Percentiles rank a stretch among this genome's conserved stretches.
Evolutionary conservation across 352 stramenopile genomes (phyloP).

Genomic region (Globisporangium sylvaticum): DNA sequence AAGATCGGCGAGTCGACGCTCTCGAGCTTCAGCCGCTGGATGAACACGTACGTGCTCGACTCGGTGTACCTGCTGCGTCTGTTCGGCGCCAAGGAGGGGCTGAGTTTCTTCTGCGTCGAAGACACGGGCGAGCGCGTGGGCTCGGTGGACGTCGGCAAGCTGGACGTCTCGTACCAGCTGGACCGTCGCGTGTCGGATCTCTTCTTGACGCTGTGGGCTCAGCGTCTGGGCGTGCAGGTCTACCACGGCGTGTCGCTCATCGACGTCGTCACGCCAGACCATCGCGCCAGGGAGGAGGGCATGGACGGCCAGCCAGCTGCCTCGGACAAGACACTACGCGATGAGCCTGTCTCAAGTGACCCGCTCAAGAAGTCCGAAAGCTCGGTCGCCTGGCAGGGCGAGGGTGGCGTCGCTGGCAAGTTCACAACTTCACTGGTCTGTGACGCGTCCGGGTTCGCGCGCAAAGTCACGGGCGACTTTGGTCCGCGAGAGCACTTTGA

Average conservation of each 20-base stretch:
- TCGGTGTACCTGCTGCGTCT: slow-evolving; percentile 2
- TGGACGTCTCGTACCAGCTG: not conserved
- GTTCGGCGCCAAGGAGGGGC: not conserved
- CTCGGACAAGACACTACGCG: not conserved
- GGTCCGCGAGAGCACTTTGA: not conserved
- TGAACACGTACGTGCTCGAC: slow-evolving; percentile 3
- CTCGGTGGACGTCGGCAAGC: not conserved
- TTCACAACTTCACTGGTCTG: not conserved
- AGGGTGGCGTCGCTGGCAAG: not conserved
- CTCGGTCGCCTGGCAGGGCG: not conserved
- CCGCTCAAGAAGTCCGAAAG: slow-evolving; percentile 1
- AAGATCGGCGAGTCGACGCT: slow-evolving; percentile 4
- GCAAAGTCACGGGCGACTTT: not conserved
- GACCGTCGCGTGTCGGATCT: not conserved
- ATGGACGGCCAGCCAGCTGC: not conserved
- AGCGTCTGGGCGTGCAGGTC: not conserved
- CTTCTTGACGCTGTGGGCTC: not conserved
- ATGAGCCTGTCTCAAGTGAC: not conserved
- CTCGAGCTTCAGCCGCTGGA: slow-evolving; percentile 1
- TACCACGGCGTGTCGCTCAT: not conserved
- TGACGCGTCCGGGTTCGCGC: not conserved
- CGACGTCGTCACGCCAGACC: not conserved
- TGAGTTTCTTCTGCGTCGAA: slow-evolving; percentile 2
- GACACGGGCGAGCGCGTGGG: not conserved
- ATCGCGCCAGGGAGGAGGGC: not conserved